Percentiles rank a stretch among this genome's conserved stretches.
Conservation (phyloP, 257 asterid species). For the Orobanche coerulescens region DNA sequence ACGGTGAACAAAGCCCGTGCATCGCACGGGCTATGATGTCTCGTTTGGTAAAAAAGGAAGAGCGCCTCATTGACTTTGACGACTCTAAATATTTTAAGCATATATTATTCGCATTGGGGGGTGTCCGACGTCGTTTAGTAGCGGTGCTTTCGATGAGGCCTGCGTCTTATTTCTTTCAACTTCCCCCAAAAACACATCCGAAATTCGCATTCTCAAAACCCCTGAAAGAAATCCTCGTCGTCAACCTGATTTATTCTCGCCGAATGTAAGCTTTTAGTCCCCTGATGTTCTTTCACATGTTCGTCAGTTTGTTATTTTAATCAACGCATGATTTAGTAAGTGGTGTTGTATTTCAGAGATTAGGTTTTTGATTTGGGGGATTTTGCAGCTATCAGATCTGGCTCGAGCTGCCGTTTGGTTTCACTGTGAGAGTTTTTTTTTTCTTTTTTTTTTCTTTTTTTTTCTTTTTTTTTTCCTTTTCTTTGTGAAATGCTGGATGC, state of each 20-base stretch:
- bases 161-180: conserved; percentile 15
- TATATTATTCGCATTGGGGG: no score
- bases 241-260: conserved; percentile 21
- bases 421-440: no score
- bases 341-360: neutral
- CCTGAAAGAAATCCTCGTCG: conserved; percentile 7
- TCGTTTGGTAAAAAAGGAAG: no score
- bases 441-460: no score
- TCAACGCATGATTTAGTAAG: conserved; percentile 11
- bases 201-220: conserved; percentile 20
- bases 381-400: conserved; percentile 24
- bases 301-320: neutral
- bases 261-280: conserved; percentile 27
- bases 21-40: no score
- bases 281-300: neutral
- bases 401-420: neutral
- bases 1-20: no score
- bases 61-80: no score
- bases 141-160: neutral
- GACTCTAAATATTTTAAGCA: no score
- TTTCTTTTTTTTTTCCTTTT: no score
- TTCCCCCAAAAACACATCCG: conserved; percentile 1
- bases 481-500: conserved; percentile 1
- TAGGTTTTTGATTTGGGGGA: neutral
- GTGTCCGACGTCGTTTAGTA: conserved; percentile 16